Percentiles rank a stretch among this genome's conserved stretches.
These are phyloP conservation scores for Cornus kousa DNA, from an alignment of 148 eudicot genomes.

Conservation along the genomic window DNA sequence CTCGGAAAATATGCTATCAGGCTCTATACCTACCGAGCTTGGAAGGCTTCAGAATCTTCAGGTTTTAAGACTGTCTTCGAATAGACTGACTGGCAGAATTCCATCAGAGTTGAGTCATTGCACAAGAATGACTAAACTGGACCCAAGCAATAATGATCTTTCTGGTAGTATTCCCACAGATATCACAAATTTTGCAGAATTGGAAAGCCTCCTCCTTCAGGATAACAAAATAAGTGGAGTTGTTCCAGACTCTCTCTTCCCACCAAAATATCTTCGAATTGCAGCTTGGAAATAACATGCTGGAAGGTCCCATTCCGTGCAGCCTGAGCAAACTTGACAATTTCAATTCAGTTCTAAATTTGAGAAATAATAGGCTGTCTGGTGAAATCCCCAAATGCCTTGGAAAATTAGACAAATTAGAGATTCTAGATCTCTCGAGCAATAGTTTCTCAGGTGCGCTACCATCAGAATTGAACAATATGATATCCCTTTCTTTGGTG, in stretches of 20 bases:
- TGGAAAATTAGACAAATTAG: slow-evolving; percentile 14
- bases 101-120: slow-evolving; percentile 14
- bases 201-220: slow-evolving; percentile 12
- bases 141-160: slow-evolving; percentile 17
- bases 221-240: slow-evolving; percentile 17
- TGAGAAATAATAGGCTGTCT: slow-evolving; percentile 20
- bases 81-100: slow-evolving; percentile 19
- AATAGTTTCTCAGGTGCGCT: slow-evolving; percentile 19
- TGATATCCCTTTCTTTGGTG: slow-evolving; percentile 18
- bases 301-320: slow-evolving; percentile 22
- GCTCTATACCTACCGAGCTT: slow-evolving; percentile 16
- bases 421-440: slow-evolving; percentile 20
- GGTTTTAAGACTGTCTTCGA: slow-evolving; percentile 14
- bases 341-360: slow-evolving; percentile 12
- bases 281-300: slow-evolving; percentile 24
- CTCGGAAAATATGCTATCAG: slow-evolving; percentile 15
- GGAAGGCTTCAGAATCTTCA: slow-evolving; percentile 22
- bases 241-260: slow-evolving; percentile 21
- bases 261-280: slow-evolving; percentile 12
- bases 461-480: slow-evolving; percentile 17
- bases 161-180: slow-evolving; percentile 17
- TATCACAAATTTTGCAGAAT: background rate
- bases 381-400: slow-evolving; percentile 25
- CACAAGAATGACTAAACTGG: slow-evolving; percentile 12
- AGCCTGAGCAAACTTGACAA: slow-evolving; percentile 18